Base-by-base conservation (phyloP, 805 yeast genomes). In the Starmera caribaea region DNA sequence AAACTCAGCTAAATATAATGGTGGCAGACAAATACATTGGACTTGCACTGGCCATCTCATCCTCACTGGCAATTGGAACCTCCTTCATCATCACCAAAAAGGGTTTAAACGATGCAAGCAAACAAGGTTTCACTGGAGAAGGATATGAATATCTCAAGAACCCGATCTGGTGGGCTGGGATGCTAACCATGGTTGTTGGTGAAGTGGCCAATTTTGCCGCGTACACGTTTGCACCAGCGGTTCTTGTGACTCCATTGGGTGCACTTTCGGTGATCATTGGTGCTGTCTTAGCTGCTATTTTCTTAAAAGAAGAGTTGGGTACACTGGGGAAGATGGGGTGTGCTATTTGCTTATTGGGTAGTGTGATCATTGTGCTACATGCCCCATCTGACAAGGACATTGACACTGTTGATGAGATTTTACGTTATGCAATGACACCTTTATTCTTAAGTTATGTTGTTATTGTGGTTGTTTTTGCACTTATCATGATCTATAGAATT, bases 121-220 rank as follows among this genome's bases (percentile, higher is more conserved):
- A 69, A 42, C 77, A 76, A 41, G 86, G 86, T 3, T 67, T 71
- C 30, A 73, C 69, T 41, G 86, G 81, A 26, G 83, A 83, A 43
- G 87, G 88, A n/a, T 77, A 69, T 54, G 78, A 81, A 51, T 87
- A 87, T 55, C 64, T 87, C 46, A 77, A 73, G 48, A 86, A 83
- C 57, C 96, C 96, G 11, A 74, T 85, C 31, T 87, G 96, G 96
- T 84, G 95, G 85, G 84, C 90, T 1, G 96, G 96, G 11, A 88
- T 88, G 72, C 53, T 78, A 27, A 78, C 94, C 36, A 80, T 87
- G 96, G 95, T 92, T 3, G 62, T 87, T 16, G 96, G 96, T 6
- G 96, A 87, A 56, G 63, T 87, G 32, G 95, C 96, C 42, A 87
- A 87, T 57, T 87, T 87, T 57, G 96, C 96, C 4, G 96, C 96